Evolutionary conservation across 1,284 basidiomycete species (phyloP).

Genomic region (Flammula alnicola): DNA sequence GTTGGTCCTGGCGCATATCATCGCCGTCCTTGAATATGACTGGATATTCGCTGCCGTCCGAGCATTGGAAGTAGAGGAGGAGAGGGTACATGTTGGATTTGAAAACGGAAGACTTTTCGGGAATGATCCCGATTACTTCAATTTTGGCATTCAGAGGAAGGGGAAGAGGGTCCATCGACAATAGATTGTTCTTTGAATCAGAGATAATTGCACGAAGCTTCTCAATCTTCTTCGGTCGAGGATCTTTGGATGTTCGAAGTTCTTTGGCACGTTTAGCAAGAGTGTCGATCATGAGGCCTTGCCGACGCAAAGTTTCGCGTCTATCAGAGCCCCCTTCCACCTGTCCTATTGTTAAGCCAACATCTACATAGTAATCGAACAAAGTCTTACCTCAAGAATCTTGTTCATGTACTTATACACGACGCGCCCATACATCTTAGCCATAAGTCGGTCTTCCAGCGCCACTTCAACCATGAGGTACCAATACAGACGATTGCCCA

Average conservation of each 20-base stretch:
- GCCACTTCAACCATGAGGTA: conserved; percentile 95
- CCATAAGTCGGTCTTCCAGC: conserved; percentile 78
- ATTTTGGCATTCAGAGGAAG: conserved; percentile 90
- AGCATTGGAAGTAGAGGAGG: conserved; percentile 86
- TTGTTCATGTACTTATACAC: conserved; percentile 88
- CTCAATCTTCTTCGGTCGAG: conserved; percentile 96
- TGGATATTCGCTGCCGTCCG: conserved; percentile 81
- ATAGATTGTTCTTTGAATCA: conserved; percentile 84
- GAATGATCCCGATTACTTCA: conserved; percentile 81
- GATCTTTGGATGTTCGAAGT: conserved; percentile 88
- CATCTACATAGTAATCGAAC: background rate
- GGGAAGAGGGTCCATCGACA: conserved; percentile 78
- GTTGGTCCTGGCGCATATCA: conserved; percentile 97
- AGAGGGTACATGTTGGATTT: conserved; percentile 97
- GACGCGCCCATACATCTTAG: conserved; percentile 92
- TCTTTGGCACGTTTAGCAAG: conserved; percentile 87
- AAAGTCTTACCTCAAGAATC: conserved; percentile 74
- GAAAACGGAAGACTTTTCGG: conserved; percentile 95
- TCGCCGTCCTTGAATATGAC: conserved; percentile 99
- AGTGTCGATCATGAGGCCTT: conserved; percentile 85
- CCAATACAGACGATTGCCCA: conserved; percentile 96
- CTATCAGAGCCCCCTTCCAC: conserved; percentile 77
- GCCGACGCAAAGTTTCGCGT: conserved; percentile 81
- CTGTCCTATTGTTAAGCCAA: conserved; percentile 38
- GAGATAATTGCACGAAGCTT: conserved; percentile 84